These are phyloP conservation scores for Raphanus sativus DNA, from an alignment of 345 rosid species.

Conservation along the genomic window DNA sequence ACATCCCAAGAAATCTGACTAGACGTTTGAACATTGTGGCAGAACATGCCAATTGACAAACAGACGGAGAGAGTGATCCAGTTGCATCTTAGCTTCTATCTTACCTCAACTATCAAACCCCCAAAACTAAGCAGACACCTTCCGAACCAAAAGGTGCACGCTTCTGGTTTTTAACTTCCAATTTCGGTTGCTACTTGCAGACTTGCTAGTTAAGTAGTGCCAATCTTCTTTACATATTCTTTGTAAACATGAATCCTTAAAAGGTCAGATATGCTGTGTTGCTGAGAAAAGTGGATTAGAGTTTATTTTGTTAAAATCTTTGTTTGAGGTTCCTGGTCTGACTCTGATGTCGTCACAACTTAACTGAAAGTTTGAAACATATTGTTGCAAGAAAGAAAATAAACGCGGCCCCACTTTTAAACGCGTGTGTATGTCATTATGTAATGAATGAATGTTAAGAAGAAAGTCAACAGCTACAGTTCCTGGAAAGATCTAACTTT, in stretches of 20 bases:
- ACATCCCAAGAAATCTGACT: neutral
- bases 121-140: too few relatives aligned
- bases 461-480: neutral
- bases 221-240: neutral
- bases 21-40: constrained; percentile 38
- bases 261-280: neutral
- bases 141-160: too few relatives aligned
- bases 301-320: neutral
- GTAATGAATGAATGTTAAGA: neutral
- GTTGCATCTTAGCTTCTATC: neutral
- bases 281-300: neutral
- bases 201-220: too few relatives aligned
- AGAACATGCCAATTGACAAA: constrained; percentile 58
- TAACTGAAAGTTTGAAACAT: neutral
- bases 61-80: constrained; percentile 36
- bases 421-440: neutral
- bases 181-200: too few relatives aligned
- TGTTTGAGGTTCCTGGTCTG: neutral
- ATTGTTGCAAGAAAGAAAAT: neutral
- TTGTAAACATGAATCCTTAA: neutral
- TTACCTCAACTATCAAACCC: neutral
- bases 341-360: neutral
- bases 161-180: too few relatives aligned
- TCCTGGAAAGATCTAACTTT: neutral
- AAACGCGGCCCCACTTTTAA: neutral